Percentiles rank a stretch among this genome's conserved stretches.
phyloP scores from a whole-genome alignment of 306 rosid genomes.

The Cucumis melo region DNA sequence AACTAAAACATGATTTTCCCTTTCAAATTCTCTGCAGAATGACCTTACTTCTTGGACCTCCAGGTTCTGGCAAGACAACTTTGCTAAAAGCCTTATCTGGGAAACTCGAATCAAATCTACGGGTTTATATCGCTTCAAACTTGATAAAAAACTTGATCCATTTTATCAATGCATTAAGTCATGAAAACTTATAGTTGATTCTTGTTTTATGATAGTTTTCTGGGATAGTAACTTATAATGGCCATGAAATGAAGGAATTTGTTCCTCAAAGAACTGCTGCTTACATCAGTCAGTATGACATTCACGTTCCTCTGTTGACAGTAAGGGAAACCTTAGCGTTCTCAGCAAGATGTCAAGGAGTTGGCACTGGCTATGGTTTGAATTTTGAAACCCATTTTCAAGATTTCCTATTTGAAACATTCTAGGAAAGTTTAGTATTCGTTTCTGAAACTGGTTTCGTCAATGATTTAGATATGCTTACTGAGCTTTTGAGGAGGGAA shows the following conservation, averaged over 20 bases:
- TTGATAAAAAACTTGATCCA: background rate
- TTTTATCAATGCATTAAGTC: background rate
- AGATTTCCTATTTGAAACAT: background rate
- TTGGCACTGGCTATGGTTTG: constrained; percentile 55
- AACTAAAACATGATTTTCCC: background rate
- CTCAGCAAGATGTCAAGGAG: constrained; percentile 84
- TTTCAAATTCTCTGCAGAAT: constrained; percentile 13
- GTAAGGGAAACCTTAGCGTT: constrained; percentile 75
- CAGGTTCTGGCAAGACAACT: constrained; percentile 26
- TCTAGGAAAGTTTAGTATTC: background rate
- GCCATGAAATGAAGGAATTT: constrained; percentile 58
- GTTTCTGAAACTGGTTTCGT: background rate
- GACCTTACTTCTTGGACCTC: constrained; percentile 29
- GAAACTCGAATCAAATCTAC: constrained; percentile 17
- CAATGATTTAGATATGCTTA: constrained; percentile 32
- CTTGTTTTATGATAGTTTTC: constrained; percentile 22
- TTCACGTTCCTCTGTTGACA: constrained; percentile 61
- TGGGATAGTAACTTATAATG: constrained; percentile 51
- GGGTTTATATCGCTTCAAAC: constrained; percentile 5
- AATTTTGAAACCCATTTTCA: constrained; percentile 13
- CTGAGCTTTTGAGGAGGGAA: constrained; percentile 58
- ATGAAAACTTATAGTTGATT: background rate
- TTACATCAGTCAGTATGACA: constrained; percentile 63
- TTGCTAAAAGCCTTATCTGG: constrained; percentile 21
- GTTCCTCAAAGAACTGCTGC: constrained; percentile 70